Conservation (phyloP, 257 asterid genomes). For the Marsdenia floribunda region DNA sequence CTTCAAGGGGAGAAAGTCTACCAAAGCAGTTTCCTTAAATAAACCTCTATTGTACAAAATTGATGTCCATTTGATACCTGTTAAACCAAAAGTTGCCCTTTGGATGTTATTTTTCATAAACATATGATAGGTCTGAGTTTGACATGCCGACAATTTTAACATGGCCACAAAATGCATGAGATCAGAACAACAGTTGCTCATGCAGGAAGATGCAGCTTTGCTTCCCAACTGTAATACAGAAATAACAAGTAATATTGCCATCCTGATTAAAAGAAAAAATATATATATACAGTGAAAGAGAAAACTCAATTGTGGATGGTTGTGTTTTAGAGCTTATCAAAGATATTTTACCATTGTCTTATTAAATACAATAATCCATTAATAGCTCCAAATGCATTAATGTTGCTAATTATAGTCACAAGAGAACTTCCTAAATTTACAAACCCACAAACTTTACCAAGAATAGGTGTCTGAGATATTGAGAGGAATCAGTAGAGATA, state of each 20-base stretch:
- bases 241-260: background rate
- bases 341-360: background rate
- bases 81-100: background rate
- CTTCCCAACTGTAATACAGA: background rate
- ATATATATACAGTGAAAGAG: background rate
- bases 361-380: background rate
- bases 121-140: background rate
- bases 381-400: background rate
- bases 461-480: background rate
- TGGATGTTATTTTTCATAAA: background rate
- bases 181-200: background rate
- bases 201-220: background rate
- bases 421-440: background rate
- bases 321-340: background rate
- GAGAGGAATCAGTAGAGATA: background rate
- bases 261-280: background rate
- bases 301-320: background rate
- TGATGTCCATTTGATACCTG: background rate
- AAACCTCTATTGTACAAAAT: background rate
- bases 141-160: background rate
- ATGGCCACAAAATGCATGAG: background rate
- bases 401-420: background rate
- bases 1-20: background rate
- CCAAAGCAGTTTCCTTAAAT: background rate
- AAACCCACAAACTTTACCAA: background rate